Evolutionary conservation across 129 eudicot species (phyloP).

Genomic region (Smallanthus sonchifolius): DNA sequence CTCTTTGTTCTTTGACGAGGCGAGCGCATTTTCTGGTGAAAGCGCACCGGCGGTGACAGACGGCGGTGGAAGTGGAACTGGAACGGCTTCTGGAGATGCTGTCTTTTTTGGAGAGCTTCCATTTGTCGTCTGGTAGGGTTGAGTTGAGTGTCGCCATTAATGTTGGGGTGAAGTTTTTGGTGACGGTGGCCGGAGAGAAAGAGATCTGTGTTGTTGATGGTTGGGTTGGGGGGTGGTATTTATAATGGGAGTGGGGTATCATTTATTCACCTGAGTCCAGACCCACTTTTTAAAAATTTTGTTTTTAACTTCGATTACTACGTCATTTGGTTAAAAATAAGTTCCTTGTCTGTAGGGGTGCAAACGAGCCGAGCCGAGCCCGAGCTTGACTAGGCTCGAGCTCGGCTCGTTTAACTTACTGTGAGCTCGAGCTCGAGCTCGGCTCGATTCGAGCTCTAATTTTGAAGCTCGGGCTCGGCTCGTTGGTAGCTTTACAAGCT

Average conservation of each 20-base stretch:
- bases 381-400: too few relatives aligned
- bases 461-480: too few relatives aligned
- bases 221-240: slow-evolving; percentile 27
- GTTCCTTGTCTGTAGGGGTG: too few relatives aligned
- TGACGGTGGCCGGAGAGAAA: slow-evolving; percentile 2
- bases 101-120: slow-evolving; percentile 59
- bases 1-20: slow-evolving; percentile 71
- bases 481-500: too few relatives aligned
- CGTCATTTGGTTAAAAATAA: too few relatives aligned
- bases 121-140: slow-evolving; percentile 43
- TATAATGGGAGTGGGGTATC: slow-evolving; percentile 46
- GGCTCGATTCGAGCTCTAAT: too few relatives aligned
- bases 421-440: too few relatives aligned
- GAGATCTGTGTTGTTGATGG: neutral
- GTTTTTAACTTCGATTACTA: too few relatives aligned
- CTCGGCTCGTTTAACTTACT: too few relatives aligned
- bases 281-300: slow-evolving; percentile 36
- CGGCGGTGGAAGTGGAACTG: neutral
- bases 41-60: slow-evolving; percentile 46
- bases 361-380: too few relatives aligned
- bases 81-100: slow-evolving; percentile 41
- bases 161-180: neutral
- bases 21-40: slow-evolving; percentile 65
- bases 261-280: slow-evolving; percentile 45
- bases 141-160: slow-evolving; percentile 8